These are phyloP conservation scores for Chenopodium quinoa DNA, from an alignment of 148 eudicot species.

Conservation along the genomic window DNA sequence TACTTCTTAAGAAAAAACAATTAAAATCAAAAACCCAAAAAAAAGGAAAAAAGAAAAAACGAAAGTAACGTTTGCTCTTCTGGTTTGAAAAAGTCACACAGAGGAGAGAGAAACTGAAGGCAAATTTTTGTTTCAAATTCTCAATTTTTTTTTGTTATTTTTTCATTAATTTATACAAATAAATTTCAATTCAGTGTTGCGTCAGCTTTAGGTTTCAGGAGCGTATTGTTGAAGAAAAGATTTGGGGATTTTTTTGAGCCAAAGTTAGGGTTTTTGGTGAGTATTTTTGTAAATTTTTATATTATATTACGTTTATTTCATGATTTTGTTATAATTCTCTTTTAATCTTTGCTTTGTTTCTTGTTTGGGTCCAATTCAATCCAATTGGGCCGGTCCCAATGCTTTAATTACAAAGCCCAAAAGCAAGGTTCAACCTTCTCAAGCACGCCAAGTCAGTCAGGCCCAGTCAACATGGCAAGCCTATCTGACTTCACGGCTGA, in stretches of 20 bases:
- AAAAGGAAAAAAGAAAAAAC: too few species aligned
- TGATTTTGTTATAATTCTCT: background rate
- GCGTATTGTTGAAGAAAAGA: background rate
- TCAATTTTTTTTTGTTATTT: background rate
- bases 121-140: background rate
- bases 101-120: background rate
- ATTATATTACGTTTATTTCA: background rate
- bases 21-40: too few species aligned
- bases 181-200: constrained; percentile 1
- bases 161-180: background rate
- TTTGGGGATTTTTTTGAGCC: background rate
- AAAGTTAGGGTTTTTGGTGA: background rate
- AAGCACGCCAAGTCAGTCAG: too few species aligned
- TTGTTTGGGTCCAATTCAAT: too few species aligned
- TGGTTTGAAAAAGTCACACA: constrained; percentile 20
- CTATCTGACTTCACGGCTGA: too few species aligned
- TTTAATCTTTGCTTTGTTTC: background rate
- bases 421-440: too few species aligned
- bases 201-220: background rate
- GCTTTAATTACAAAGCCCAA: too few species aligned
- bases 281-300: background rate
- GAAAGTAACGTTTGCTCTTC: constrained; percentile 17
- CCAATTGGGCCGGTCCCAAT: too few species aligned
- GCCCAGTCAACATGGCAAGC: too few species aligned
- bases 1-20: too few species aligned